Evolutionary conservation across 2,329 filamentous ascomycete species (phyloP).

Genomic region (Diplocarpon rosae): DNA sequence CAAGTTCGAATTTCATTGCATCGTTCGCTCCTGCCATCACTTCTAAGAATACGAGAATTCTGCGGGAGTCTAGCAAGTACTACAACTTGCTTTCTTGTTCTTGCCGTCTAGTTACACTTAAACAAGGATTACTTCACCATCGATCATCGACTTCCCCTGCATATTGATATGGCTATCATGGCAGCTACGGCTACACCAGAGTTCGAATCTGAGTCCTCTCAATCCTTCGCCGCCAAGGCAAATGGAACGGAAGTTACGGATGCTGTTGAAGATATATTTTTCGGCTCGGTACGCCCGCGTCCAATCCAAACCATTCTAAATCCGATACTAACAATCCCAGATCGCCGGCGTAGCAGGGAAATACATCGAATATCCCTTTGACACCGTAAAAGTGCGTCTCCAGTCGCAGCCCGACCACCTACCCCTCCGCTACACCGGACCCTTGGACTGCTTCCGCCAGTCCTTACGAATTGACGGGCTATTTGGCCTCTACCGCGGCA

Average conservation of each 20-base stretch:
- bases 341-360: slow-evolving; percentile 81
- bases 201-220: slow-evolving; percentile 9
- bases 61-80: no score
- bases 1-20: no score
- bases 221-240: slow-evolving; percentile 10
- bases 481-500: slow-evolving; percentile 69
- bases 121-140: slow-evolving; percentile 1
- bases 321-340: slow-evolving; percentile 31
- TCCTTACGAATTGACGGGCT: slow-evolving; percentile 72
- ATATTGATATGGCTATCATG: slow-evolving; percentile 10
- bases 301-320: background rate
- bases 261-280: slow-evolving; percentile 75
- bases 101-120: no score
- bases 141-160: slow-evolving; percentile 6
- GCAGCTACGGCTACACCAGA: slow-evolving; percentile 19
- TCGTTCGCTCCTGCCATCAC: no score
- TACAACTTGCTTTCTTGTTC: no score
- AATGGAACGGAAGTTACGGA: slow-evolving; percentile 30
- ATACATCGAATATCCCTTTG: slow-evolving; percentile 96
- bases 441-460: slow-evolving; percentile 87
- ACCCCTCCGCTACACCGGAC: slow-evolving; percentile 72
- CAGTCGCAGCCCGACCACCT: slow-evolving; percentile 87
- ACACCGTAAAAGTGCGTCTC: slow-evolving; percentile 93
- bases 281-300: slow-evolving; percentile 59
- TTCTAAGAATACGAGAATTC: no score